Conservation (phyloP, 495 filamentous ascomycete genomes). For the Oleoguttula mirabilis region DNA sequence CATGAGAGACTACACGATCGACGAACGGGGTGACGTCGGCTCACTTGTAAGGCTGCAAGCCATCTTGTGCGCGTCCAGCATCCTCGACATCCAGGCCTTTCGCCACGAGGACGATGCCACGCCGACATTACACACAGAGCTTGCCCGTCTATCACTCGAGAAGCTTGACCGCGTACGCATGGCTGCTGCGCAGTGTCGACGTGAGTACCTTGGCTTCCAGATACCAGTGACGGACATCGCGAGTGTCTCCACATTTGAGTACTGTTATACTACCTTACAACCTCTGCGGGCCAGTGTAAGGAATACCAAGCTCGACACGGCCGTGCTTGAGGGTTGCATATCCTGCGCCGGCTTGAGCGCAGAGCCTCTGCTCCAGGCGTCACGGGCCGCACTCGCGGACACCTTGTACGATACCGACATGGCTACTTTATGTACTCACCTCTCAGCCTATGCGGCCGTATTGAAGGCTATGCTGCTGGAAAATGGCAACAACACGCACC, state of each 20-base stretch:
- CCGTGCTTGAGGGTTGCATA: conserved; percentile 60
- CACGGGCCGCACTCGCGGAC: conserved; percentile 54
- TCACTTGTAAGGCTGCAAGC: conserved; percentile 71
- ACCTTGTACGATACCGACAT: conserved; percentile 9
- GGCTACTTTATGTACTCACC: conserved; percentile 26
- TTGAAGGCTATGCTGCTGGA: conserved; percentile 42
- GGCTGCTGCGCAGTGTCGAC: conserved; percentile 42
- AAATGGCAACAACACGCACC: conserved; percentile 31
- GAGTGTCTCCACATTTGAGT: conserved; percentile 26
- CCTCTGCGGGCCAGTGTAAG: conserved; percentile 2
- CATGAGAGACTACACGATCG: conserved; percentile 81
- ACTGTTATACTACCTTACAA: conserved; percentile 21
- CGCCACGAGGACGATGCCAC: background rate
- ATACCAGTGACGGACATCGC: conserved; percentile 6
- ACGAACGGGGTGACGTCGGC: conserved; percentile 76
- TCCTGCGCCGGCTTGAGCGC: conserved; percentile 72
- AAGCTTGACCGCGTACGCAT: conserved; percentile 78
- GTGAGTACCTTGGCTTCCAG: background rate
- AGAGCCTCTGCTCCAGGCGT: conserved; percentile 64
- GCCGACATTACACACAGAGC: background rate
- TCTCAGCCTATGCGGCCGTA: conserved; percentile 34
- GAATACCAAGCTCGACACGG: conserved; percentile 3
- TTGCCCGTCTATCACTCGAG: conserved; percentile 56
- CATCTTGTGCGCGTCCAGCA: conserved; percentile 42
- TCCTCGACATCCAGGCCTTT: conserved; percentile 8